phyloP scores from a whole-genome alignment of 2,329 filamentous ascomycete genomes.

The Penicillium psychrosexuale region DNA sequence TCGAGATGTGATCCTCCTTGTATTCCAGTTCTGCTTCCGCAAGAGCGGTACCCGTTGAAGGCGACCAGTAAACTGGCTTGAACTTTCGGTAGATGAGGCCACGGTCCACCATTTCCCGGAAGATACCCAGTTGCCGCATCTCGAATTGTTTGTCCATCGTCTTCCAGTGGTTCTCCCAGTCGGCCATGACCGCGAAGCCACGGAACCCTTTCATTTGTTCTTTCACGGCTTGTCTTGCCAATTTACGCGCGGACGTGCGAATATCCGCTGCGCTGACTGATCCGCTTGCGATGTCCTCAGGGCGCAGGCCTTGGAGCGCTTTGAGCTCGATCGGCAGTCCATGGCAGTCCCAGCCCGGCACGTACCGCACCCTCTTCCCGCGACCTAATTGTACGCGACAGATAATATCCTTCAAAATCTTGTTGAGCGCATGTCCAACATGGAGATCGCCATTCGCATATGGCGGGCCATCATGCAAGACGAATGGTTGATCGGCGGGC shows the following conservation, averaged over 20 bases:
- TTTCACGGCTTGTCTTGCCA: slow-evolving; percentile 56
- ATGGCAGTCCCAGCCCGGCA: slow-evolving; percentile 97
- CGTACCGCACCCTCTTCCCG: slow-evolving; percentile 73
- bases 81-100: slow-evolving; percentile 60
- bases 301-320: slow-evolving; percentile 64
- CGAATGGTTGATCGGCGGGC: slow-evolving; percentile 60
- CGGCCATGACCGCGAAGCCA: slow-evolving; percentile 62
- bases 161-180: slow-evolving; percentile 61
- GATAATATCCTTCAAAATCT: slow-evolving; percentile 93
- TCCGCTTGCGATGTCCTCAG: slow-evolving; percentile 23
- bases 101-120: slow-evolving; percentile 60
- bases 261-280: slow-evolving; percentile 48
- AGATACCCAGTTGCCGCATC: slow-evolving; percentile 58
- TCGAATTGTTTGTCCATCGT: slow-evolving; percentile 63
- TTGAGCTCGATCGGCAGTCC: slow-evolving; percentile 96
- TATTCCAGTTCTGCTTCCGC: slow-evolving; percentile 66
- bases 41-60: slow-evolving; percentile 61
- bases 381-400: slow-evolving; percentile 74
- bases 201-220: slow-evolving; percentile 59
- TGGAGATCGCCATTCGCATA: slow-evolving; percentile 94
- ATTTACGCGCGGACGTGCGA: slow-evolving; percentile 52
- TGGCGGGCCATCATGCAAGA: slow-evolving; percentile 91
- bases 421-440: slow-evolving; percentile 92
- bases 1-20: slow-evolving; percentile 58
- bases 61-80: slow-evolving; percentile 65